Percentiles rank a stretch among this genome's conserved stretches.
These are phyloP conservation scores for Suillus decipiens DNA, from an alignment of 768 basidiomycete species.

Conservation along the genomic window DNA sequence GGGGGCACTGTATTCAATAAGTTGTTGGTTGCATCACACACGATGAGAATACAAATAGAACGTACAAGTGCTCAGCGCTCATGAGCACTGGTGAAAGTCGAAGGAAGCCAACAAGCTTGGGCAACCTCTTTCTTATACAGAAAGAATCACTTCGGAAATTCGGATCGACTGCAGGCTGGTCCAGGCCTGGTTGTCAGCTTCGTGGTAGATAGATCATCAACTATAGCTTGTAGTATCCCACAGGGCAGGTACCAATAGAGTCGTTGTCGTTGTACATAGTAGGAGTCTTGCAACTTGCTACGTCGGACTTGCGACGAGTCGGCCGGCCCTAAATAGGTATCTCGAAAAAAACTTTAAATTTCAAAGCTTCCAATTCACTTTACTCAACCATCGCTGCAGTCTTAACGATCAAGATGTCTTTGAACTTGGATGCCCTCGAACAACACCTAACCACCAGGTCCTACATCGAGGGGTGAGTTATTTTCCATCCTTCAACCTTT, in stretches of 20 bases:
- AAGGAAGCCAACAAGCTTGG: background rate
- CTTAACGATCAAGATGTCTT: conserved; percentile 52
- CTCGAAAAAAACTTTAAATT: conserved; percentile 16
- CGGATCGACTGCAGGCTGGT: background rate
- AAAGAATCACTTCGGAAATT: background rate
- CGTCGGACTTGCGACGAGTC: background rate
- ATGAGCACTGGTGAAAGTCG: background rate
- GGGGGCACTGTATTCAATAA: background rate
- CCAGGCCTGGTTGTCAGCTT: background rate
- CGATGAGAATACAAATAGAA: background rate
- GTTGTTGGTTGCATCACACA: background rate
- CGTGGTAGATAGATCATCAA: background rate
- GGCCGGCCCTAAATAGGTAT: conserved; percentile 35
- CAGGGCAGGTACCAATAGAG: background rate
- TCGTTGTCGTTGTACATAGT: background rate
- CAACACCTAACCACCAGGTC: conserved; percentile 84
- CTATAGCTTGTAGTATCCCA: background rate
- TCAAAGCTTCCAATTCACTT: conserved; percentile 19
- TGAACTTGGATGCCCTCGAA: conserved; percentile 74
- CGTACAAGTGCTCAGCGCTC: background rate
- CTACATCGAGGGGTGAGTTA: conserved; percentile 87
- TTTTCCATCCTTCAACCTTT: conserved; percentile 9
- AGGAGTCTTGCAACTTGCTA: background rate
- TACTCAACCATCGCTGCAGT: background rate
- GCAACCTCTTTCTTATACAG: background rate